These are phyloP conservation scores for Hymenoscyphus fraxineus DNA, from an alignment of 2,329 filamentous ascomycete species.

Conservation along the genomic window DNA sequence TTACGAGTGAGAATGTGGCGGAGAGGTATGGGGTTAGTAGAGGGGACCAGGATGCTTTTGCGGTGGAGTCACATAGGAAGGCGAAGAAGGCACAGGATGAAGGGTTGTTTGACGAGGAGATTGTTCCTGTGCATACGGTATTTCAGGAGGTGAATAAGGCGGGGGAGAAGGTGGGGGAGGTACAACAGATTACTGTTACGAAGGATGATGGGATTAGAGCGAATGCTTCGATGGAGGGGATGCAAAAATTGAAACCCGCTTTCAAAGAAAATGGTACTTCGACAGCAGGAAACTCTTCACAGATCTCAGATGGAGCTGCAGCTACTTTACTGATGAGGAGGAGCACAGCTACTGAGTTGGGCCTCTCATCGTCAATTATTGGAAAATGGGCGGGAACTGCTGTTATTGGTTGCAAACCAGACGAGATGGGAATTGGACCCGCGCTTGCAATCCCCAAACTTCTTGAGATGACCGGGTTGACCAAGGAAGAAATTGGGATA, in stretches of 20 bases:
- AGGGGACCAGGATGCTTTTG: constrained; percentile 79
- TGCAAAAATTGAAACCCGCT: constrained; percentile 79
- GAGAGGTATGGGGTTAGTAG: constrained; percentile 68
- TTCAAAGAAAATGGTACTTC: constrained; percentile 71
- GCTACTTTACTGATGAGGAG: constrained; percentile 81
- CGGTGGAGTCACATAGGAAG: constrained; percentile 67
- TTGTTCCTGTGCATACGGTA: constrained; percentile 71
- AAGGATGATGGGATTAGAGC: constrained; percentile 81
- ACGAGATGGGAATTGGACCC: constrained; percentile 93
- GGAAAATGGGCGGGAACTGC: constrained; percentile 78
- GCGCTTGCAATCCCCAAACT: constrained; percentile 82
- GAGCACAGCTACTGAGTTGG: constrained; percentile 71
- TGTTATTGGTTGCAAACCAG: constrained; percentile 74
- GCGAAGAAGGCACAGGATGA: constrained; percentile 66
- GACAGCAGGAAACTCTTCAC: constrained; percentile 82
- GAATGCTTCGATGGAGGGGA: constrained; percentile 62
- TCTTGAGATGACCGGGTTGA: constrained; percentile 63
- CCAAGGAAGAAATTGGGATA: constrained; percentile 66
- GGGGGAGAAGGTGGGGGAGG: constrained; percentile 51
- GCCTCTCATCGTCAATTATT: constrained; percentile 65
- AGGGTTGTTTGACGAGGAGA: constrained; percentile 73
- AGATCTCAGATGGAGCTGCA: constrained; percentile 85
- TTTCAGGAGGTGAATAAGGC: constrained; percentile 62
- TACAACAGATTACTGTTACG: constrained; percentile 62
- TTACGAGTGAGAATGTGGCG: constrained; percentile 87